Evolutionary conservation across 305 asterid species (phyloP).

Genomic region (Fraxinus latifolia): DNA sequence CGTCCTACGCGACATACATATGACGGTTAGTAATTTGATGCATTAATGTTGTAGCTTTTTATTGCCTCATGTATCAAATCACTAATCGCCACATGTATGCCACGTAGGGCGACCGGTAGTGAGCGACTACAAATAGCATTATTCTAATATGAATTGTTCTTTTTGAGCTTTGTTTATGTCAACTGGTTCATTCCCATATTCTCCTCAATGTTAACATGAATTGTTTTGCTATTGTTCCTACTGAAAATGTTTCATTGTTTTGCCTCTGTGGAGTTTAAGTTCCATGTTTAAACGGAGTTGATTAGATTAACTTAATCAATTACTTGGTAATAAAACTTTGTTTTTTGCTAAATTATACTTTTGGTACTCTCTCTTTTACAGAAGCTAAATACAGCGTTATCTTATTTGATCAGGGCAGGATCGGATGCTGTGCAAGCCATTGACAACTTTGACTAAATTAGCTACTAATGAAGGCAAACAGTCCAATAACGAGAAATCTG

Average conservation of each 20-base stretch:
- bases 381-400: constrained; percentile 23
- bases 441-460: constrained; percentile 30
- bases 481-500: constrained; percentile 34
- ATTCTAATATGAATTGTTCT: too few relatives aligned
- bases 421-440: constrained; percentile 55
- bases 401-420: constrained; percentile 68
- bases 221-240: neutral
- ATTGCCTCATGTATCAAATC: too few relatives aligned
- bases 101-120: too few relatives aligned
- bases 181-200: neutral
- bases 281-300: neutral
- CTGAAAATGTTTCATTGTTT: neutral
- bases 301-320: neutral
- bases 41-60: too few relatives aligned
- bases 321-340: constrained; percentile 5
- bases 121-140: too few relatives aligned
- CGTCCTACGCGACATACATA: too few relatives aligned
- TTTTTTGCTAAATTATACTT: constrained; percentile 13
- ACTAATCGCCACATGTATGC: too few relatives aligned
- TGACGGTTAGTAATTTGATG: too few relatives aligned
- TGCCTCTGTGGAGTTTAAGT: neutral
- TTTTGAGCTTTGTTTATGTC: neutral
- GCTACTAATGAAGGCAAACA: constrained; percentile 34
- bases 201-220: neutral
- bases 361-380: constrained; percentile 14